phyloP scores from a whole-genome alignment of 495 filamentous ascomycete genomes.

The Talaromyces adpressus region DNA sequence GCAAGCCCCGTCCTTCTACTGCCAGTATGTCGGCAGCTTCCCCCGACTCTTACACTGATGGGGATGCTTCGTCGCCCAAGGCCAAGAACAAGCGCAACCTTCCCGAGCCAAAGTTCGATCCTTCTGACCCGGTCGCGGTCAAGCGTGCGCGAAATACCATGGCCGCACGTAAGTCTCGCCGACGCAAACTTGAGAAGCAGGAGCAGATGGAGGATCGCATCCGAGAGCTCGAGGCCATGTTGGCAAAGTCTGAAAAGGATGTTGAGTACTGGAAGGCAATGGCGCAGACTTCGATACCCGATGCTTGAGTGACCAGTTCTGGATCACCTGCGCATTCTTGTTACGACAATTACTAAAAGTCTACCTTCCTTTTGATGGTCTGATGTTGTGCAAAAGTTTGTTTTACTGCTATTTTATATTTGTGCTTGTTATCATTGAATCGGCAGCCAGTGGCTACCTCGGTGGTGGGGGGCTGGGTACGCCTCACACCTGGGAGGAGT shows the following conservation, averaged over 20 bases:
- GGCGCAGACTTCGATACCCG: conserved; percentile 26
- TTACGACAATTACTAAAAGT: conserved; percentile 14
- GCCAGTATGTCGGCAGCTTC: conserved; percentile 8
- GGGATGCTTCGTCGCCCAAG: conserved; percentile 36
- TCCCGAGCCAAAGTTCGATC: conserved; percentile 53
- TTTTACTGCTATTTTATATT: conserved; percentile 11
- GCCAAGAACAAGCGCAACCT: conserved; percentile 29
- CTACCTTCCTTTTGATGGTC: neutral
- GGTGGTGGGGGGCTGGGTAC: conserved; percentile 26
- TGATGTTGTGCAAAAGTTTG: conserved; percentile 8
- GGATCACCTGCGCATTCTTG: conserved; percentile 8
- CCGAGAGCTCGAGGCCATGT: conserved; percentile 35
- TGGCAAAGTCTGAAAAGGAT: conserved; percentile 40
- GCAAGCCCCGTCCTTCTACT: conserved; percentile 26
- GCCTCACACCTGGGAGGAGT: conserved; percentile 21
- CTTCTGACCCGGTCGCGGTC: conserved; percentile 66
- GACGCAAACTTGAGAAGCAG: conserved; percentile 67
- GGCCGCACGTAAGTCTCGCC: conserved; percentile 89
- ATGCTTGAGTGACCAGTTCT: neutral
- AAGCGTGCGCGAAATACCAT: conserved; percentile 95
- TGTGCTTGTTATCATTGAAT: conserved; percentile 10
- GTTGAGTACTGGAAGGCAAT: conserved; percentile 55
- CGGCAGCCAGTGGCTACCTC: neutral
- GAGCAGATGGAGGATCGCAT: conserved; percentile 53
- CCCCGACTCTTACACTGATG: conserved; percentile 25